Conservation (phyloP, 139 green algal species). For the Chlorella vulgaris region DNA sequence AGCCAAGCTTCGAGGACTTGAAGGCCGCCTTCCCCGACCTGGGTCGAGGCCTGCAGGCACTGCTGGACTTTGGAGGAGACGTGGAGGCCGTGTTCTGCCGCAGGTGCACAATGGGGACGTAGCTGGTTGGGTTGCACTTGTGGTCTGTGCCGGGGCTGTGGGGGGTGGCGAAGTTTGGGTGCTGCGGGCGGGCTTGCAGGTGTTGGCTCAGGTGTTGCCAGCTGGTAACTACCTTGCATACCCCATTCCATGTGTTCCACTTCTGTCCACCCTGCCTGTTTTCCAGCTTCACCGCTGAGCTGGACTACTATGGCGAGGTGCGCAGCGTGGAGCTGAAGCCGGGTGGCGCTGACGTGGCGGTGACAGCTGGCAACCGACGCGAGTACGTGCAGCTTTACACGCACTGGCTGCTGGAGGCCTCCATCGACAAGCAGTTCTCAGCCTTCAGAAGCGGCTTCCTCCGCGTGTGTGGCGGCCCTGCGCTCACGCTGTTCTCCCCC, state of each 20-base stretch:
- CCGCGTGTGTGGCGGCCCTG: conserved; percentile 60
- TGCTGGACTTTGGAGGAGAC: conserved; percentile 73
- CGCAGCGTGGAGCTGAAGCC: conserved; percentile 59
- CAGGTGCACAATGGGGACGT: not conserved
- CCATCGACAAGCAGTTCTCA: conserved; percentile 72
- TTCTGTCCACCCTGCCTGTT: not conserved
- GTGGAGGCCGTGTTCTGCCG: conserved; percentile 60
- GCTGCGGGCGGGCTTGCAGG: not conserved
- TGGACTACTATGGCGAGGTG: conserved; percentile 63
- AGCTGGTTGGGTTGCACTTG: not conserved
- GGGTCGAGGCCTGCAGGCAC: conserved; percentile 64
- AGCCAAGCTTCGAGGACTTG: conserved; percentile 52
- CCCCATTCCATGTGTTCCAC: not conserved
- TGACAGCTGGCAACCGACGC: conserved; percentile 77
- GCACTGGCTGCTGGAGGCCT: conserved; percentile 61
- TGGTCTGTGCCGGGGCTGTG: not conserved
- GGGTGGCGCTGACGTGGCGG: conserved; percentile 57
- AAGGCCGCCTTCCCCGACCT: conserved; percentile 62
- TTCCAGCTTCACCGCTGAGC: conserved; percentile 58
- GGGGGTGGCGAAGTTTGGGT: not conserved
- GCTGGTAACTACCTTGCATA: not conserved
- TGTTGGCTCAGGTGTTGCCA: not conserved
- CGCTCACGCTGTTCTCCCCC: conserved; percentile 62
- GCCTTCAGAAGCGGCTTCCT: conserved; percentile 76
- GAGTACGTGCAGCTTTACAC: conserved; percentile 75